Conservation (phyloP, 2,329 filamentous ascomycete species). For the Aspergillus piperis region DNA sequence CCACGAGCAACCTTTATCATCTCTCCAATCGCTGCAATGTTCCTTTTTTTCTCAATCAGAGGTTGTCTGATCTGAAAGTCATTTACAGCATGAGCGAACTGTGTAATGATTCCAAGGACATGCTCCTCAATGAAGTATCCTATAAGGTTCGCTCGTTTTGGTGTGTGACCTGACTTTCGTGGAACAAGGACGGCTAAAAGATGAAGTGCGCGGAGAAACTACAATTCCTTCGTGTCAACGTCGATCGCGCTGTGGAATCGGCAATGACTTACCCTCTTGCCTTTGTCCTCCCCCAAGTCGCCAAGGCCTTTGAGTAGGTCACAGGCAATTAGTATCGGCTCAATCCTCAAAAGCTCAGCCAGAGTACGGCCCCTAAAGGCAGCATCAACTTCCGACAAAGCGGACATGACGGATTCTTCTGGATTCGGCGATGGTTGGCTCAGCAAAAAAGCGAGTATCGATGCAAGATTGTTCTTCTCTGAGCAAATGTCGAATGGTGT, state of each 20-base stretch:
- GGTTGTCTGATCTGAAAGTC: conserved; percentile 61
- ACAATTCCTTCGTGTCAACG: conserved; percentile 12
- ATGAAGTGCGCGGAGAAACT: conserved; percentile 54
- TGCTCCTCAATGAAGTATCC: conserved; percentile 78
- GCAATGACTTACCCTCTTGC: conserved; percentile 54
- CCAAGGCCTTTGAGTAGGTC: conserved; percentile 80
- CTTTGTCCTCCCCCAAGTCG: conserved; percentile 60
- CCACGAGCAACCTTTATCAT: conserved; percentile 76
- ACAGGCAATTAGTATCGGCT: conserved; percentile 73
- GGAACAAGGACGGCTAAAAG: conserved; percentile 55
- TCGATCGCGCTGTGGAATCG: neutral
- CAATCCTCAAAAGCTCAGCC: conserved; percentile 68
- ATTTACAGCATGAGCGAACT: conserved; percentile 77
- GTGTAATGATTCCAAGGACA: conserved; percentile 81
- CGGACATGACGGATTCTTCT: conserved; percentile 67
- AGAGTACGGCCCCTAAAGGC: conserved; percentile 69
- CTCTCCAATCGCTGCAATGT: conserved; percentile 80
- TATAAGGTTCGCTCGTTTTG: conserved; percentile 60
- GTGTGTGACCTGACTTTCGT: conserved; percentile 47
- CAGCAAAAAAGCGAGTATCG: conserved; percentile 60
- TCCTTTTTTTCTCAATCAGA: conserved; percentile 70
- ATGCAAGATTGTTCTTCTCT: conserved; percentile 59
- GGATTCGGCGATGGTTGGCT: conserved; percentile 64
- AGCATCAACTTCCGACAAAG: conserved; percentile 68
- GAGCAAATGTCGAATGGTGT: conserved; percentile 63